Conservation (phyloP, 306 rosid genomes). For the Crataegus laevigata region DNA sequence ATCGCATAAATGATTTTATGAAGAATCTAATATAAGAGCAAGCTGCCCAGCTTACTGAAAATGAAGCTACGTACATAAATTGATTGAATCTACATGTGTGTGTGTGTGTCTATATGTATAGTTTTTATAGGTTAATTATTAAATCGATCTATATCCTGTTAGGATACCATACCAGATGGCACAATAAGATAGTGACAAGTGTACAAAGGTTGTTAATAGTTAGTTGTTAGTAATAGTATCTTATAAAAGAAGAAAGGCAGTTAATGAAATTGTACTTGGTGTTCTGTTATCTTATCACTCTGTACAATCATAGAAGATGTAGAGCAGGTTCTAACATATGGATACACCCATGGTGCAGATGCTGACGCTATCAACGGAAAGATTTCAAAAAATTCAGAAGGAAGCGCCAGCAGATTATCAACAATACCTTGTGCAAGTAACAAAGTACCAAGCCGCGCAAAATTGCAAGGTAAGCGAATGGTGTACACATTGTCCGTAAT, state of each 20-base stretch:
- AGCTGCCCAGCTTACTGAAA: not conserved
- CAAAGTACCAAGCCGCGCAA: slow-evolving; percentile 87
- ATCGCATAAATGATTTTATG: too few relatives aligned
- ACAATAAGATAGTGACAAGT: too few relatives aligned
- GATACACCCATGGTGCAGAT: slow-evolving; percentile 38
- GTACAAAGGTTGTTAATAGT: too few relatives aligned
- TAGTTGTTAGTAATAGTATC: too few relatives aligned
- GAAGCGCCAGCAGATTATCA: slow-evolving; percentile 87
- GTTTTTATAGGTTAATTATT: not conserved
- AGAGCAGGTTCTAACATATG: too few relatives aligned
- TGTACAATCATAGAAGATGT: too few relatives aligned
- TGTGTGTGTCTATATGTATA: not conserved
- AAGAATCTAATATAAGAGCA: not conserved
- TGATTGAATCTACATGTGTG: not conserved
- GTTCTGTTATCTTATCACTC: too few relatives aligned
- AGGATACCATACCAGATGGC: too few relatives aligned
- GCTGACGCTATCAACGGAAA: slow-evolving; percentile 76
- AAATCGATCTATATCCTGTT: not conserved
- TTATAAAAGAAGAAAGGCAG: too few relatives aligned
- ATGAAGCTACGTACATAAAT: not conserved
- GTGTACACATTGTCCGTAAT: not conserved
- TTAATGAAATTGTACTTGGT: too few relatives aligned
- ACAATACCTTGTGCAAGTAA: slow-evolving; percentile 75
- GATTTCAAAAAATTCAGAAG: slow-evolving; percentile 75
- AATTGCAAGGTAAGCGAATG: slow-evolving; percentile 60